Evolutionary conservation across 1,139 yeast genomes (phyloP), one percentile per base, ranked within the genome.

Genomic region (Waltiozyma sp.): DNA sequence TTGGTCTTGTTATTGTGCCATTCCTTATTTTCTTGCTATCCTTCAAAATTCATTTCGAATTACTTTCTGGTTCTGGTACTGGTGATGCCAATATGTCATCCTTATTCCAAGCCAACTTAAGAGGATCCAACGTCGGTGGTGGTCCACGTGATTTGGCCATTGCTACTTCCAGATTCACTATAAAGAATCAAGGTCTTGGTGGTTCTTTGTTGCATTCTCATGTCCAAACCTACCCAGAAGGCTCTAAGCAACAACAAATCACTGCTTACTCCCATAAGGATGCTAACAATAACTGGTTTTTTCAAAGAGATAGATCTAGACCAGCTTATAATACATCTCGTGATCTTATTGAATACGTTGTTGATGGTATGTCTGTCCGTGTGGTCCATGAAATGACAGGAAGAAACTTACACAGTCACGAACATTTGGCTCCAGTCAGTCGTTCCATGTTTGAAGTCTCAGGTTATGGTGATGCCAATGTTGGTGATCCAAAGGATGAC

Each of bases 181-280:
- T 83, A 28, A 68, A 89, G 56, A 80, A 89, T 0, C 89, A 82
- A 50, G 93, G 91, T 1, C 62, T 77, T 41, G 72, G 81, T 24
- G 86, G 88, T 28, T 79, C 79, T 52, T 63, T 83, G 45, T 60
- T 83, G 39, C 93, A 83, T 54, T 82, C 91, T 0, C 94, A 83
- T 56, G 62, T 61, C 4, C 87, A 80, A 54, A 51, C 61, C 2
- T 83, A 81, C 54, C 93, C 91, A 5, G 79, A 68, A 33, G 94
- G 91, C 0, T 80, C 88, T 1, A 71, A 73, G 45, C 89, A 82
- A 58, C 80, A 77, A 49, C 93, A 83, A 60, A 61, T 83, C 18
- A 83, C 94, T 3, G 82, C 87, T 1, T 83, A 83, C 59, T 87
- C 87, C 0, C 78, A 72, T 58, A 77, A 80, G 46, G 94, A 83